phyloP scores from a whole-genome alignment of 1,139 yeast species.

The Geotrichum europaeum region DNA sequence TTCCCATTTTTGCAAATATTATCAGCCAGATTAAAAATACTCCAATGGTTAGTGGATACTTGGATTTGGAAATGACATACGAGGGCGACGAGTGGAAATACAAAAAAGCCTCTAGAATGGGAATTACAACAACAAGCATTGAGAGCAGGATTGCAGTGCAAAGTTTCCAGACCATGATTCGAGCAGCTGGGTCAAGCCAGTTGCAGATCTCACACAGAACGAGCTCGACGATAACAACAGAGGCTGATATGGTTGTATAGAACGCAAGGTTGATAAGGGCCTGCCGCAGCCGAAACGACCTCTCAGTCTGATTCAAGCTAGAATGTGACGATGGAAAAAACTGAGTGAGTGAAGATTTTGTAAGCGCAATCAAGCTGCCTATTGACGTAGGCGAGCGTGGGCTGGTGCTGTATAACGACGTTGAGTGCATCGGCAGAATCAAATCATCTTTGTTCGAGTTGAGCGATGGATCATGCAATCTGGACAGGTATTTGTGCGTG shows the following conservation, averaged over 20 bases:
- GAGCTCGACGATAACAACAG: slow-evolving; percentile 32
- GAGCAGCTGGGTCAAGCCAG: slow-evolving; percentile 29
- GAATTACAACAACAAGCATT: slow-evolving; percentile 34
- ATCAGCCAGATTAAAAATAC: slow-evolving; percentile 30
- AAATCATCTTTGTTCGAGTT: background rate
- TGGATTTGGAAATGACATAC: slow-evolving; percentile 8
- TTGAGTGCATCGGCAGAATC: slow-evolving; percentile 2
- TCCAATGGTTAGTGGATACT: slow-evolving; percentile 19
- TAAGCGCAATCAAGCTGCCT: background rate
- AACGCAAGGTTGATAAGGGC: slow-evolving; percentile 11
- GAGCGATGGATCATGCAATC: background rate
- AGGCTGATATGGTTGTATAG: slow-evolving; percentile 14
- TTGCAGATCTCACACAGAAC: slow-evolving; percentile 39
- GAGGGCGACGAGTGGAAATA: slow-evolving; percentile 13
- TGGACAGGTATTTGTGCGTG: slow-evolving; percentile 12
- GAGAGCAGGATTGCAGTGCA: slow-evolving; percentile 30
- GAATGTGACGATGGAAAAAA: background rate
- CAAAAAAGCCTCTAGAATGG: slow-evolving; percentile 31
- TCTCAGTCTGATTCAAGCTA: background rate
- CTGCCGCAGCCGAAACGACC: slow-evolving; percentile 6
- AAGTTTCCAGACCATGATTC: slow-evolving; percentile 34
- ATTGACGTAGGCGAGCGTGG: background rate
- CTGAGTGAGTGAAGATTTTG: background rate
- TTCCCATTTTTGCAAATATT: slow-evolving; percentile 32
- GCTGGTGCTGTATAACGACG: slow-evolving; percentile 5